Conservation (phyloP, 2,329 filamentous ascomycete species). For the Colletotrichum aenigma region DNA sequence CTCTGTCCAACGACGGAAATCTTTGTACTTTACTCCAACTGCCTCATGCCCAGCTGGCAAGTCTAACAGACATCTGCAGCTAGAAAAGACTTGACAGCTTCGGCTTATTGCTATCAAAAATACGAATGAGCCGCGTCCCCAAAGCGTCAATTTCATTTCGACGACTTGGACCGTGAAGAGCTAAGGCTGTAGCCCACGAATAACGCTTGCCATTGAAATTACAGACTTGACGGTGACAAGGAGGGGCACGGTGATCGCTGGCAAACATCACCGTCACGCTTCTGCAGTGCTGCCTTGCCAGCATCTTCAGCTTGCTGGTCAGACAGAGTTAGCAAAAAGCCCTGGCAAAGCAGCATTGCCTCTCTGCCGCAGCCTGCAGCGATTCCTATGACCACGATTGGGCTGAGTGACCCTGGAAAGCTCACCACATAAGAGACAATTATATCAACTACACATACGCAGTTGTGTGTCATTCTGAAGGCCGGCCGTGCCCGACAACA, state of each 20-base stretch:
- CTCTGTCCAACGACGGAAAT: not conserved
- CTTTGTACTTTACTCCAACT: not conserved
- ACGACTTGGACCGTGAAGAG: not conserved
- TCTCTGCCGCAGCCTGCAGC: not conserved
- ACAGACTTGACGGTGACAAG: not conserved
- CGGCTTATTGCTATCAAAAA: not conserved
- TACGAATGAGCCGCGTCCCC: not conserved
- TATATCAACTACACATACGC: not conserved
- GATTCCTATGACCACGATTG: not conserved
- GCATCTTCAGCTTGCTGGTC: not conserved
- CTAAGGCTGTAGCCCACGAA: not conserved
- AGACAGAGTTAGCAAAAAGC: not conserved
- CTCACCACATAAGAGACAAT: not conserved
- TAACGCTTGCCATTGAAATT: not conserved
- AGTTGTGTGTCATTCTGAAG: not conserved
- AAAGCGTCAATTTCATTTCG: not conserved
- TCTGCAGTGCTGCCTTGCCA: constrained; percentile 12
- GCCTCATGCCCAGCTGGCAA: not conserved
- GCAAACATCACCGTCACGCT: not conserved
- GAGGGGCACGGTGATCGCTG: not conserved
- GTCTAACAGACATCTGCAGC: not conserved
- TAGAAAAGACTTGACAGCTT: not conserved
- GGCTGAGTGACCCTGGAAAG: not conserved
- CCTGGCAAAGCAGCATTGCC: not conserved
- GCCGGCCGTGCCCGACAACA: not conserved